Percentiles rank a stretch among this genome's conserved stretches.
Conservation (phyloP, 805 yeast genomes). For the Clavispora phyllophila region DNA sequence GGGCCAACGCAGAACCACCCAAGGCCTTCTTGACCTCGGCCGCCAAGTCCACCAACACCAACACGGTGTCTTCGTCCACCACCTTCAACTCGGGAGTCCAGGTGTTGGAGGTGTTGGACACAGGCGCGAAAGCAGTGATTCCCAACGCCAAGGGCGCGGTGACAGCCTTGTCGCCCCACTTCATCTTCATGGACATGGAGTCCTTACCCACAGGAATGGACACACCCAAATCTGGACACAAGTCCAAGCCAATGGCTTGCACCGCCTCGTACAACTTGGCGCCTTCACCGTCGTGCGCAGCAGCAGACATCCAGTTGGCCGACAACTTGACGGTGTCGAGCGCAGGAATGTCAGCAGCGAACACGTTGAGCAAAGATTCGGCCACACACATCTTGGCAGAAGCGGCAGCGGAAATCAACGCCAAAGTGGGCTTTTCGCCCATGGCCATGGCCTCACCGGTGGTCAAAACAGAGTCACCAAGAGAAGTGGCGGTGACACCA, state of each 20-base stretch:
- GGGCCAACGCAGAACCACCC: constrained; percentile 95
- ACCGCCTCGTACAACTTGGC: constrained; percentile 93
- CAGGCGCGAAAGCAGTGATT: constrained; percentile 89
- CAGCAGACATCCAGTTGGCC: constrained; percentile 99
- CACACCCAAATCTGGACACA: constrained; percentile 89
- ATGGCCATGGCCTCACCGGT: constrained; percentile 98
- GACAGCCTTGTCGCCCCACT: constrained; percentile 89
- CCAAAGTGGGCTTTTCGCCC: constrained; percentile 94
- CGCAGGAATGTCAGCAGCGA: constrained; percentile 82
- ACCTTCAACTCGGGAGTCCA: constrained; percentile 87
- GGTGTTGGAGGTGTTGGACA: constrained; percentile 74
- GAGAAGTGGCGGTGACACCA: constrained; percentile 89
- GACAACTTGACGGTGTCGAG: constrained; percentile 76
- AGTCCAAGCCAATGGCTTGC: constrained; percentile 88
- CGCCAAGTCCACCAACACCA: constrained; percentile 80
- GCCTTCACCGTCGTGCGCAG: constrained; percentile 93
- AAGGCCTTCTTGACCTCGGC: constrained; percentile 49
- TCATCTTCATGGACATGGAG: constrained; percentile 99
- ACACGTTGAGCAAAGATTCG: constrained; percentile 81
- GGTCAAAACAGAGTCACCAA: constrained; percentile 61
- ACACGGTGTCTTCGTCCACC: constrained; percentile 46
- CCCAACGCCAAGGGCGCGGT: constrained; percentile 92
- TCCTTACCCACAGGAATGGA: constrained; percentile 98
- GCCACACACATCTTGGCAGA: constrained; percentile 96
- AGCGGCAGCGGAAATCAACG: constrained; percentile 81